phyloP scores from a whole-genome alignment of 2,329 filamentous ascomycete genomes.

The Graphilbum ipis-grandicollis region DNA sequence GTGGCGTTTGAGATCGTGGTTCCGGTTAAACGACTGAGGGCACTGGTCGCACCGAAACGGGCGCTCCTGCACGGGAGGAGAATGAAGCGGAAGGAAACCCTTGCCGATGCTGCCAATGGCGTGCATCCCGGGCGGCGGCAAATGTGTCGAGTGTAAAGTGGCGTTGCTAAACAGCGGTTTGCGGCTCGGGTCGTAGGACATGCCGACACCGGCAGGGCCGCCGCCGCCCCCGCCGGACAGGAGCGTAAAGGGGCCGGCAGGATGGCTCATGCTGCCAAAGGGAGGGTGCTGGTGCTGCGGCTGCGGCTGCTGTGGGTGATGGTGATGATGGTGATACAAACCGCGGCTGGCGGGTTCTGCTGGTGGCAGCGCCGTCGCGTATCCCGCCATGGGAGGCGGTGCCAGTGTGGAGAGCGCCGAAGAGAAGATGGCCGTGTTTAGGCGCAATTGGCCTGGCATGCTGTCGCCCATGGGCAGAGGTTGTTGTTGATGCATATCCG shows the following conservation, averaged over 20 bases:
- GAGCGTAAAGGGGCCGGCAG: conserved; percentile 6
- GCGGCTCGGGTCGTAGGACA: conserved; percentile 4
- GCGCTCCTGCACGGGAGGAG: conserved; percentile 44
- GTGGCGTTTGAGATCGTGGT: conserved; percentile 90
- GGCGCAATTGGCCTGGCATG: too few relatives aligned
- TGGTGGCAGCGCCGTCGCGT: too few relatives aligned
- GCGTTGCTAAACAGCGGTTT: neutral
- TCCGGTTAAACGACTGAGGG: conserved; percentile 84
- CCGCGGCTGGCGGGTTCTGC: too few relatives aligned
- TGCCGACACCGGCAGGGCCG: neutral
- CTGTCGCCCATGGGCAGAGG: neutral
- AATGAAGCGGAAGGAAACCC: neutral
- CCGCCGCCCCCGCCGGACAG: conserved; percentile 3
- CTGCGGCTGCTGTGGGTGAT: too few relatives aligned
- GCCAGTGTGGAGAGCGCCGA: too few relatives aligned
- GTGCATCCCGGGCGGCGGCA: neutral
- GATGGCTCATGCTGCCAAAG: too few relatives aligned
- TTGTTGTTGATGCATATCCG: neutral
- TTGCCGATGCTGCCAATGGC: conserved; percentile 14
- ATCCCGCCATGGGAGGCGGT: too few relatives aligned
- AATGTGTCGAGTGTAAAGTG: too few relatives aligned
- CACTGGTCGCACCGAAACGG: conserved; percentile 93
- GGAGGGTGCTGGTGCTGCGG: too few relatives aligned
- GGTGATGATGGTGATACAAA: too few relatives aligned
- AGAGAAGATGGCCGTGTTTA: too few relatives aligned